Evolutionary conservation across 1,284 basidiomycete genomes (phyloP), one percentile per base, ranked within the genome.

Genomic region (Cystobasidiaceae sp.): DNA sequence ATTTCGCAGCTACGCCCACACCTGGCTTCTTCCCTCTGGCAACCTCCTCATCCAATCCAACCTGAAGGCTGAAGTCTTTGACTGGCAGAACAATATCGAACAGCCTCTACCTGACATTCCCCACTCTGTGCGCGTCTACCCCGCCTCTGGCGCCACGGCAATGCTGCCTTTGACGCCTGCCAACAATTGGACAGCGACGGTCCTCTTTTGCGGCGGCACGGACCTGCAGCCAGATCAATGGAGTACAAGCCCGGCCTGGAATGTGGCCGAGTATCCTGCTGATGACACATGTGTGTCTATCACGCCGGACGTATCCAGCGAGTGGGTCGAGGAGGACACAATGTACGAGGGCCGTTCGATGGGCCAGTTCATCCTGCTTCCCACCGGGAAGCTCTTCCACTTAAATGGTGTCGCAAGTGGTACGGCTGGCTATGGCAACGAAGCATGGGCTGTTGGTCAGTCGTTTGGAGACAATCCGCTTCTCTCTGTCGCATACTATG

Each of bases 141-240:
- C 93, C 41, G 93, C 89, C 0, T 93, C 91, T 0, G 93, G 87
- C 61, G 93, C 88, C 8, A 85, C 84, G 0, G 89, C 88, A 57
- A 92, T 97, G 90, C 80, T 94, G 5, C 93, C 93, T 1, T 80
- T 97, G 41, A 93, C 89, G 0, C 89, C 90, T 3, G 85, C 82
- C 60, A 94, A 96, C 81, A 87, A 90, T 78, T 97, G 88, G 80
- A 84, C 82, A 0, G 88, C 87, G 1, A 90, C 90, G 0, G 77
- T 96, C 67, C 75, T 94, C 55, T 93, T 94, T 80, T 68, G 67
- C 43, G 67, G 67, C 27, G 67, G 67, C n/a, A 64, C 61, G 15
- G 52, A 87, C 76, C 85, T 93, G 79, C 80, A 85, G 28, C 84
- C 85, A 49, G 81, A 83, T 56, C 82, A 82, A 48, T 73, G 73